Conservation (phyloP, 805 yeast genomes). For the Yamadazyma kitorensis region DNA sequence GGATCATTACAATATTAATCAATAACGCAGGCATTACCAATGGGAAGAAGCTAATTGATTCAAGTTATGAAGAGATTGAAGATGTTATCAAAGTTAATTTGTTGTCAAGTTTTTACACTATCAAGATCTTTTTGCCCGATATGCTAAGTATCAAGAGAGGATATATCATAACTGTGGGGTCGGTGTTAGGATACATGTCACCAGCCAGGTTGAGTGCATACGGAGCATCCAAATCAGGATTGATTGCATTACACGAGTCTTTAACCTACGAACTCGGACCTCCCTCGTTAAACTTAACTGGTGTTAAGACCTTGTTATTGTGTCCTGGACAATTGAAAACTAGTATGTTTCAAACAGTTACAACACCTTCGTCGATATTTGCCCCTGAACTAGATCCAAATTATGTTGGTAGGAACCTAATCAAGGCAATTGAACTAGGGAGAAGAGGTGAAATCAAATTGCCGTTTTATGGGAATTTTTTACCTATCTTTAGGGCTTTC, state of each 20-base stretch:
- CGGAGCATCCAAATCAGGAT: slow-evolving; percentile 88
- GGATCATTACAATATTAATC: slow-evolving; percentile 63
- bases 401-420: slow-evolving; percentile 59
- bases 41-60: slow-evolving; percentile 55
- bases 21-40: slow-evolving; percentile 82
- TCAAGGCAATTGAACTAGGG: slow-evolving; percentile 57
- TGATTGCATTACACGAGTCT: slow-evolving; percentile 81
- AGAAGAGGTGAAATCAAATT: slow-evolving; percentile 63
- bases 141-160: slow-evolving; percentile 67
- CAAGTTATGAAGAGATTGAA: slow-evolving; percentile 58
- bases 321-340: slow-evolving; percentile 90
- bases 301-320: slow-evolving; percentile 70
- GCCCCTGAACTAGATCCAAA: slow-evolving; percentile 82
- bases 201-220: slow-evolving; percentile 82
- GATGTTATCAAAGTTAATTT: slow-evolving; percentile 65
- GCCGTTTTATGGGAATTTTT: slow-evolving; percentile 73
- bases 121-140: slow-evolving; percentile 67
- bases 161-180: slow-evolving; percentile 75
- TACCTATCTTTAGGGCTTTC: slow-evolving; percentile 67
- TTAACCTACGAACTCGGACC: slow-evolving; percentile 66
- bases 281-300: slow-evolving; percentile 41
- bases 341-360: slow-evolving; percentile 65
- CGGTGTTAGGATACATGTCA: slow-evolving; percentile 79
- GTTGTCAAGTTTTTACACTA: slow-evolving; percentile 65
- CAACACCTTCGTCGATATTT: slow-evolving; percentile 67